Percentiles rank a stretch among this genome's conserved stretches.
Evolutionary conservation across 164 flowering plant genomes (phyloP).

Genomic region (Euptelea pleiosperma): DNA sequence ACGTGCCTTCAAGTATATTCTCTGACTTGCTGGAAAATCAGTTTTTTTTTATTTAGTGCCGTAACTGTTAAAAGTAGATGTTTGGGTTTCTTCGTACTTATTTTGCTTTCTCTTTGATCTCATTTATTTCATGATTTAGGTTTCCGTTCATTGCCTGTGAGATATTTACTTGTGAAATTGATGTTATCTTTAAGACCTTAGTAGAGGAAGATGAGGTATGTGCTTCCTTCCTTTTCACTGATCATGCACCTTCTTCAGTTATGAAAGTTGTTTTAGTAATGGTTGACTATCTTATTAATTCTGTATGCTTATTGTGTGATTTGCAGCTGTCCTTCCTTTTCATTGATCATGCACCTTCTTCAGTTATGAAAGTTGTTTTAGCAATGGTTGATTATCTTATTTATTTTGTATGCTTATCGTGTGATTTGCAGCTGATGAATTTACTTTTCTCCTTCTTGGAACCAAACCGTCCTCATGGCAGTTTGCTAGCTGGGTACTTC

Average conservation of each 20-base stretch:
- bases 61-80: background rate
- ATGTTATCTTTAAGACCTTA: constrained; percentile 82
- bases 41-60: background rate
- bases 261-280: background rate
- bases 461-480: constrained; percentile 78
- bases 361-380: background rate
- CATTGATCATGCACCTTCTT: background rate
- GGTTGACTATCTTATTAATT: constrained; percentile 1
- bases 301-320: no score
- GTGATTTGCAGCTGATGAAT: constrained; percentile 76
- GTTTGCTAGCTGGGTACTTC: constrained; percentile 88
- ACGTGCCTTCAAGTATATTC: constrained; percentile 70
- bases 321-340: constrained; percentile 6
- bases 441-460: constrained; percentile 93
- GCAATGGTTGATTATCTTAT: background rate
- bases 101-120: background rate
- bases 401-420: constrained; percentile 9
- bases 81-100: background rate
- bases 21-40: constrained; percentile 1
- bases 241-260: background rate
- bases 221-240: constrained; percentile 1
- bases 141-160: constrained; percentile 95
- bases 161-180: constrained; percentile 93
- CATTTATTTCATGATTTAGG: constrained; percentile 40
- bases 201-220: constrained; percentile 94